Percentiles rank a stretch among this genome's conserved stretches.
Evolutionary conservation across 2,329 filamentous ascomycete genomes (phyloP).

Genomic region (Aspergillaceae sp.): DNA sequence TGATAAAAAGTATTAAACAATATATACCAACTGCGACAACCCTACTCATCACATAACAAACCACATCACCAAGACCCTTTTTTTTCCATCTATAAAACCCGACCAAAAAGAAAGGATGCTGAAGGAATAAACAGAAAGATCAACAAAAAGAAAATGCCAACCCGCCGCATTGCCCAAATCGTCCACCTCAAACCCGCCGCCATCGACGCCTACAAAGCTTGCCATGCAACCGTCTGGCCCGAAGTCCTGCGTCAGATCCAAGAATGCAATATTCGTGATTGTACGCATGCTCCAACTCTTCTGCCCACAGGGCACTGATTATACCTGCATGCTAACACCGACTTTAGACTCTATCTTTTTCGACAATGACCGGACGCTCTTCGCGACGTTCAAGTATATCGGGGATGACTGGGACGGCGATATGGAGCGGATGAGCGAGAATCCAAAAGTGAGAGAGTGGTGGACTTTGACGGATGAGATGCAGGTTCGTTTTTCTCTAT

Average conservation of each 20-base stretch:
- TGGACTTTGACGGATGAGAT: conserved; percentile 72
- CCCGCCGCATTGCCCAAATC: conserved; percentile 57
- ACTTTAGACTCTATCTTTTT: conserved; percentile 59
- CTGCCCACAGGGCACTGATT: background rate
- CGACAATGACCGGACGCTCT: conserved; percentile 60
- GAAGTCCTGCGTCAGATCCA: conserved; percentile 68
- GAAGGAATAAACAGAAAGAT: background rate
- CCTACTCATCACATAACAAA: background rate
- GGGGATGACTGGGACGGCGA: conserved; percentile 63
- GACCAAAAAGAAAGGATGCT: background rate
- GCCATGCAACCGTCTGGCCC: conserved; percentile 67
- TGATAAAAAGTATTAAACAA: background rate
- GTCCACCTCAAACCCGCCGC: conserved; percentile 61
- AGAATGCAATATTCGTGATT: conserved; percentile 66
- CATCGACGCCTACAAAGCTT: conserved; percentile 62
- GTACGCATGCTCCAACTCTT: conserved; percentile 32
- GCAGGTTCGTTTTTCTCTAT: conserved; percentile 43
- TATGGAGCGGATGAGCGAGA: conserved; percentile 67
- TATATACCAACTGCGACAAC: background rate
- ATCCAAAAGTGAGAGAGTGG: conserved; percentile 67
- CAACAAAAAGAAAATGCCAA: conserved; percentile 11
- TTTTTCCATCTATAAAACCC: background rate
- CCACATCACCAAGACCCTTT: background rate
- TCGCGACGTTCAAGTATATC: conserved; percentile 71
- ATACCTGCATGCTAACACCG: background rate